A percentile compares a stretch with the other conserved stretches of the same genome.
These are phyloP conservation scores for Pelargonium cotyledonis DNA, from an alignment of 441 rosid species.

Conservation along the genomic window DNA sequence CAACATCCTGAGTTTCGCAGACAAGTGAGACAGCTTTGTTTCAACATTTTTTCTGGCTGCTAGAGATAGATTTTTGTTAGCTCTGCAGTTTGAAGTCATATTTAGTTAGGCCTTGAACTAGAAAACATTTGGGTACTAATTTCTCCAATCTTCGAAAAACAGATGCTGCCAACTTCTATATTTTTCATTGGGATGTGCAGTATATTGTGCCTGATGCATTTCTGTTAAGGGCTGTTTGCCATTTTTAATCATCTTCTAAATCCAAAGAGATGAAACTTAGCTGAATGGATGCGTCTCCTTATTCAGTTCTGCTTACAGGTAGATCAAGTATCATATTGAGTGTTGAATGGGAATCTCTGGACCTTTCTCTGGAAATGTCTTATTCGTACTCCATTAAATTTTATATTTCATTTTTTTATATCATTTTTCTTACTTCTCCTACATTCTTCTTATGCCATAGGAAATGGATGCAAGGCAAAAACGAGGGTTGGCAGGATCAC, in stretches of 20 bases:
- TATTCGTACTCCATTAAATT: background rate
- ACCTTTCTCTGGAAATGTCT: background rate
- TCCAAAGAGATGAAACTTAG: no score
- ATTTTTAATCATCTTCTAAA: background rate
- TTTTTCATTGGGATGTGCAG: background rate
- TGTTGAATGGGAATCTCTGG: background rate
- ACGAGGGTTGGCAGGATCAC: constrained; percentile 58
- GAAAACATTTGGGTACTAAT: background rate
- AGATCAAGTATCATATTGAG: background rate
- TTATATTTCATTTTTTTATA: background rate
- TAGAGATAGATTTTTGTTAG: background rate
- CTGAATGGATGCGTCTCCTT: no score
- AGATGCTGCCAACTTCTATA: background rate
- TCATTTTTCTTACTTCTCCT: constrained; percentile 10
- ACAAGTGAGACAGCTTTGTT: background rate
- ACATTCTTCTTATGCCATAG: constrained; percentile 29
- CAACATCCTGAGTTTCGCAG: background rate
- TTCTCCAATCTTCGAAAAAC: background rate
- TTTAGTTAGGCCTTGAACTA: background rate
- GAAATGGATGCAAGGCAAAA: constrained; percentile 75
- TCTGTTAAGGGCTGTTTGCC: background rate
- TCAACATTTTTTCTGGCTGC: background rate
- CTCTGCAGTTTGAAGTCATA: background rate
- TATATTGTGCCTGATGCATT: background rate
- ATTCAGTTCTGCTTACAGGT: background rate